Evolutionary conservation across 2,329 filamentous ascomycete genomes (phyloP), one percentile per base, ranked within the genome.

Genomic region (Xylariales sp.): DNA sequence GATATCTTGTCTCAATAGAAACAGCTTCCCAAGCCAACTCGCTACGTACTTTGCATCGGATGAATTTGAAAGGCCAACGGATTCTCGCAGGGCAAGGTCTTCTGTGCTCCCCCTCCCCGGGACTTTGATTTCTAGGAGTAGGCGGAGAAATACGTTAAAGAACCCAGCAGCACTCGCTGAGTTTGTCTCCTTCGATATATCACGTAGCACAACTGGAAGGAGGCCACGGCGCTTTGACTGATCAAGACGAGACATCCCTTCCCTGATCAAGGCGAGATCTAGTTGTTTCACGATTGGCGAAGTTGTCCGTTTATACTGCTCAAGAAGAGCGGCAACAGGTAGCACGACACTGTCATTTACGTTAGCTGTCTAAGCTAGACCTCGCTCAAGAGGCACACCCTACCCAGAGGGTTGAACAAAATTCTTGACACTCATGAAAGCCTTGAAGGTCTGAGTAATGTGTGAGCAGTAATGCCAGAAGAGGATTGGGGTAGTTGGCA

Each of bases 181-280:
- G 84, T 71, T 86, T 54, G 85, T 84, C 72, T 90, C 87, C 28
- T 83, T 83, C 2, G 87, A 83, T 52, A 97, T 90, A 9, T 90
- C 91, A 70, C 86, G 83, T 16, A 94, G 81, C 9, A 94, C 80
- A 2, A 88, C 85, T 1, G 93, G 90, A n/a, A 97, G 80, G 4
- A 97, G 82, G 10, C 90, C 88, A 43, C 91, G 86, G 72, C 93
- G 88, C 49, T 95, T 91, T 61, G 84, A 75, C 12, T 82, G 78
- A 39, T 83, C 79, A 28, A 87, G 77, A 3, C 86, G 83, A 49
- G 82, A 79, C 34, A 88, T 75, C 49, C 95, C 96, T 77, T 97
- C 93, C 75, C 97, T 93, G 45, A 97, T 91, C 77, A 97, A 97
- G 18, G 92, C 85, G 48, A 98, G 83, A 80, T 98, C 94, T 73